A percentile compares a stretch with the other conserved stretches of the same genome.
These are phyloP conservation scores for Ogataea paraovalis DNA, from an alignment of 805 yeast species.

Conservation along the genomic window DNA sequence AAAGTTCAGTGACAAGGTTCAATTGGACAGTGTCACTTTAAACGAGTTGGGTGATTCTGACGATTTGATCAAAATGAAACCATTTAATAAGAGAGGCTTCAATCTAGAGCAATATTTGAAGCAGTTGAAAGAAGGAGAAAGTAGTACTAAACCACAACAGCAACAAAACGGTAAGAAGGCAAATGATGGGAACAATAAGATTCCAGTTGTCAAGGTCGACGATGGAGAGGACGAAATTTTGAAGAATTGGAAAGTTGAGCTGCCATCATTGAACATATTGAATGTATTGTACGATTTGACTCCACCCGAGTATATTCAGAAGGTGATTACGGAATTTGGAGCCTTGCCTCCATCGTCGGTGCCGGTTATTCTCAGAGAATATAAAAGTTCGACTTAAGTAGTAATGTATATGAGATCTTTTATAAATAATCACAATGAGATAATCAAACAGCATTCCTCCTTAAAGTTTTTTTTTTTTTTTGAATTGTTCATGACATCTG, in stretches of 20 bases:
- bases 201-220: slow-evolving; percentile 24
- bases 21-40: slow-evolving; percentile 89
- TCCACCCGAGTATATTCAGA: slow-evolving; percentile 89
- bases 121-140: slow-evolving; percentile 33
- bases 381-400: slow-evolving; percentile 43
- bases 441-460: too few species aligned
- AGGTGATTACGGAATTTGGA: slow-evolving; percentile 94
- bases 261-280: slow-evolving; percentile 64
- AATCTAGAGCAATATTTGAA: slow-evolving; percentile 61
- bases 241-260: slow-evolving; percentile 53
- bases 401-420: too few species aligned
- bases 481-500: too few species aligned
- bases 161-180: slow-evolving; percentile 13
- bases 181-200: slow-evolving; percentile 9
- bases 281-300: slow-evolving; percentile 91
- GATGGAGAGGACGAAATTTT: slow-evolving; percentile 40
- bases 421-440: too few species aligned
- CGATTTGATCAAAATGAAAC: slow-evolving; percentile 56
- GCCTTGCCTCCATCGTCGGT: slow-evolving; percentile 97
- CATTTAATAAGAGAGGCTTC: slow-evolving; percentile 55
- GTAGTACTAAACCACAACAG: slow-evolving; percentile 18
- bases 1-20: slow-evolving; percentile 93
- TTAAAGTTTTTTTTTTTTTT: too few species aligned
- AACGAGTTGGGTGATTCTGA: slow-evolving; percentile 86
- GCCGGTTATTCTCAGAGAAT: slow-evolving; percentile 93